phyloP scores from a whole-genome alignment of 176 grass and related monocot genomes.

The Rhipidocladum racemiflorum region DNA sequence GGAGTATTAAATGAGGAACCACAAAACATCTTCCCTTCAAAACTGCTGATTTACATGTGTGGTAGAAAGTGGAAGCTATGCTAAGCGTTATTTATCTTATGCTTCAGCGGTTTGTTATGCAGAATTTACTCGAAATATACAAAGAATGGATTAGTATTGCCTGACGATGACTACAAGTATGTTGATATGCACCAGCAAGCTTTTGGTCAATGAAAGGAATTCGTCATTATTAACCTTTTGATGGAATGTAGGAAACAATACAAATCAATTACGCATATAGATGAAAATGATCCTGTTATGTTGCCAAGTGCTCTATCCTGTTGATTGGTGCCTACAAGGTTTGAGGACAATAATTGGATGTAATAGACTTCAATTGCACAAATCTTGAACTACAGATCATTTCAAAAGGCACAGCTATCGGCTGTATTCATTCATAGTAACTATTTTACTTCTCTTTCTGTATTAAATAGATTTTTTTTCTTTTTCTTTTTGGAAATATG shows the following conservation, averaged over 20 bases:
- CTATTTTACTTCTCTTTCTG: not conserved
- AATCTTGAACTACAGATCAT: not conserved
- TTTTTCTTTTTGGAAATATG: too few relatives aligned
- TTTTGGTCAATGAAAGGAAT: not conserved
- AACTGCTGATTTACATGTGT: not conserved
- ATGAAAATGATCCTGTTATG: not conserved
- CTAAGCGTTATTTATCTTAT: not conserved
- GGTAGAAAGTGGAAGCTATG: not conserved
- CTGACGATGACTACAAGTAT: not conserved
- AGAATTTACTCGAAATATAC: not conserved
- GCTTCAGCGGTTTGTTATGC: not conserved
- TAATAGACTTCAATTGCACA: not conserved
- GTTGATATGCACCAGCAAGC: not conserved
- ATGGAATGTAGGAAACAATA: not conserved
- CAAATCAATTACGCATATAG: not conserved
- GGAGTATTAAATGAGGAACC: too few relatives aligned
- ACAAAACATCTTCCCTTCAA: too few relatives aligned
- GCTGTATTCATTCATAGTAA: not conserved
- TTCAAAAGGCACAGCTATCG: not conserved
- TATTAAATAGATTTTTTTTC: not conserved
- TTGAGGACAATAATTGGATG: not conserved
- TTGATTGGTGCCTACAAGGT: not conserved
- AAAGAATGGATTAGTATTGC: not conserved
- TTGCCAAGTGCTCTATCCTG: not conserved
- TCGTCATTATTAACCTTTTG: not conserved